Evolutionary conservation across 2,329 filamentous ascomycete species (phyloP), one percentile per base, ranked within the genome.

Genomic region (Aspergillus sp.): DNA sequence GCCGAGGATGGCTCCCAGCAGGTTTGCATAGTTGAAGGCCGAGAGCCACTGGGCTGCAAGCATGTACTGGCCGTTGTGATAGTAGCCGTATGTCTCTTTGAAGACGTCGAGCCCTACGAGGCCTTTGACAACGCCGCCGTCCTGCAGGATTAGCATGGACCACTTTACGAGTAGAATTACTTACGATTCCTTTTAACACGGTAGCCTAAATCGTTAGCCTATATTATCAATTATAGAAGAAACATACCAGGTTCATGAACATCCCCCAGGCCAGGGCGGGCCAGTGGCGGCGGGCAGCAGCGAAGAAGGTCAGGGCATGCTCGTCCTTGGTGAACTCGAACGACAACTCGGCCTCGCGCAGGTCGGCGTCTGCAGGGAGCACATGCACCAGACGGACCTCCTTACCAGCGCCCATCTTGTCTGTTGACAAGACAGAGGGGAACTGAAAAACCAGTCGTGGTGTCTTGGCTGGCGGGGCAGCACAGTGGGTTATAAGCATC

Each of bases 21-120:
- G 58, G 19, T 67, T 69, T 50, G 66, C 68, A 40, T 68, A 68
- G 41, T 66, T 64, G 45, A 70, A 68, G 11, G 68, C 68, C 1
- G 68, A 67, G 4, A 66, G 56, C 68, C 68, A 70, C 3, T 55
- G 63, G 0, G 68, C 64, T 0, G 67, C 60, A 9, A 70, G 61
- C 9, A 69, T 63, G 49, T 67, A 67, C 4, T 53, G 46, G 17
- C 67, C 68, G 17, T 68, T 46, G 27, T 61, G 54, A n/a, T 64
- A 37, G 55, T 69, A 70, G n/a, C 68, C 68, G 44, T 67, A 70
- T 3, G 58, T 67, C 37, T 64, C 50, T 23, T 70, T 68, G 52
- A 70, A 70, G 46, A 64, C 59, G 11, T 64, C 60, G 12, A 70
- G 64, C 4, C 67, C 68, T 31, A 70, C 67, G 2, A 70, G 57